Evolutionary conservation across 2,329 filamentous ascomycete genomes (phyloP), one percentile per base, ranked within the genome.

Genomic region (Phoma sp.): DNA sequence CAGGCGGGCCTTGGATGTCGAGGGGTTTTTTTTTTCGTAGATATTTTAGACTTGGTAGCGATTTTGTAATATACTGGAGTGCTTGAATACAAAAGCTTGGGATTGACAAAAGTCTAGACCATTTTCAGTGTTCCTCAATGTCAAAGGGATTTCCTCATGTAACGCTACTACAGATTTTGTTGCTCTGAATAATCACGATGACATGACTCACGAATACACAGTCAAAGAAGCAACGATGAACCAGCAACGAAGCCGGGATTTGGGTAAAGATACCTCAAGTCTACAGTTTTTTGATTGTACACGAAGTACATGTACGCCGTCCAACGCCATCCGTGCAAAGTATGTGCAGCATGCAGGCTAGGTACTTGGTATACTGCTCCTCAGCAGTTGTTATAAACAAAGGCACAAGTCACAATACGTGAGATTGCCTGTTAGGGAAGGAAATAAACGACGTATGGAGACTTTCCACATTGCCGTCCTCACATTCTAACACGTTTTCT

Each of bases 351-450:
- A 36, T 26, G 34, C 23, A 53, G 21, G 36, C 36, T 40, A 43
- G 48, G 47, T 60, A 43, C 23, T 60, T 55, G 32, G 21, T 60
- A 57, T 57, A 51, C 54, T 42, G 57, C 57, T 60, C 54, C 50
- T 42, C 47, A 60, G 57, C 57, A 40, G 47, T 52, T 26, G 42
- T 47, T 47, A 60, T 60, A 33, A 47, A 50, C 37, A 48, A 17
- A 33, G 37, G 29, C 28, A 48, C 34, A 28, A 33, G 33, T 21
- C 46, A 49, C 46, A 12, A 23, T 15, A 29, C 29, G 46, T 49
- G 46, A 20, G 28, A 43, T 43, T 50, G 45, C 34, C 45, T 39
- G n/a, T 33, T 49, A 37, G 9, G 23, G 30, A 36, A 42, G 23
- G 30, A 17, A 37, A 26, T 18, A 21, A 21, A 29, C 17, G 26